Evolutionary conservation across 2,329 filamentous ascomycete genomes (phyloP).

Genomic region (Colletotrichum spinosum): DNA sequence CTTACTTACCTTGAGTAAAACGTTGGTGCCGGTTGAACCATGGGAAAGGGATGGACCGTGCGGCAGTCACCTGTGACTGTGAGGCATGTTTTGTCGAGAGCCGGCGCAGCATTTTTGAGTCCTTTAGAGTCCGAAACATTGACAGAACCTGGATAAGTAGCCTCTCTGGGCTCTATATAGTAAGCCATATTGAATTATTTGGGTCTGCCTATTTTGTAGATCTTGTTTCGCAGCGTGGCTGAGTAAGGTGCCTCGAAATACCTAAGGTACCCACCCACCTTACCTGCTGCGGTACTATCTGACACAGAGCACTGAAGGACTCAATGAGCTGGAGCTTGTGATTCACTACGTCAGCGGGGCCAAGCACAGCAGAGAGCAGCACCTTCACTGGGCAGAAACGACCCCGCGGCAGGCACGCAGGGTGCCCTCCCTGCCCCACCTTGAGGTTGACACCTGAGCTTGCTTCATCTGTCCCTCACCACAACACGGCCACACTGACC

Average conservation of each 20-base stretch:
- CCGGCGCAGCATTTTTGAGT: slow-evolving; percentile 11
- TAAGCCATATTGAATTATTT: background rate
- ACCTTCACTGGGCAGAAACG: background rate
- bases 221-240: background rate
- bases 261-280: background rate
- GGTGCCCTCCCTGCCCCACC: slow-evolving; percentile 17
- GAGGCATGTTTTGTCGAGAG: slow-evolving; percentile 32
- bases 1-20: no score
- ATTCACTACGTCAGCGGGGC: slow-evolving; percentile 33
- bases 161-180: no score
- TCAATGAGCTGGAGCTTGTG: background rate
- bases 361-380: background rate
- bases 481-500: slow-evolving; percentile 14
- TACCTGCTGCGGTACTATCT: background rate
- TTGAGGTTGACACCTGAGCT: slow-evolving; percentile 10
- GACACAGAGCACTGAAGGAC: slow-evolving; percentile 7
- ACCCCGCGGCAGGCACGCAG: slow-evolving; percentile 31
- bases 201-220: background rate
- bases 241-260: background rate
- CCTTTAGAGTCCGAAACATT: slow-evolving; percentile 18
- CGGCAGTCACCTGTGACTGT: background rate
- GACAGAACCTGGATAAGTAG: background rate
- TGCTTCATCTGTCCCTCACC: slow-evolving; percentile 28
- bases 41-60: slow-evolving; percentile 9
- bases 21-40: background rate